phyloP scores from a whole-genome alignment of 495 filamentous ascomycete genomes.

The Letharia columbiana region DNA sequence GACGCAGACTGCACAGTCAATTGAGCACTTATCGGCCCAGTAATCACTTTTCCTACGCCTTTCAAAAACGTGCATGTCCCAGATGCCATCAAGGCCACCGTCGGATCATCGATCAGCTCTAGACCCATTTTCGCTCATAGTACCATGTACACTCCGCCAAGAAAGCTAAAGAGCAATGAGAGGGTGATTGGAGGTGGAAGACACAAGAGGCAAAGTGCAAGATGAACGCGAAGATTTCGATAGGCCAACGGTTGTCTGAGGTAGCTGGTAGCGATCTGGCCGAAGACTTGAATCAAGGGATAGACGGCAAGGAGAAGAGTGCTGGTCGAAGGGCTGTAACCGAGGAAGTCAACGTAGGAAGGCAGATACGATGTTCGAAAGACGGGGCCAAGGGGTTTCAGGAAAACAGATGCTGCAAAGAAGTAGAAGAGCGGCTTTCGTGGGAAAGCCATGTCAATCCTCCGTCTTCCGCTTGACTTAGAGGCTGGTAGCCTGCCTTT shows the following conservation, averaged over 20 bases:
- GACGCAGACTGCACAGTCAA: conserved; percentile 25
- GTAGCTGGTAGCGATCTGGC: conserved; percentile 41
- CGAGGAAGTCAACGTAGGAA: conserved; percentile 37
- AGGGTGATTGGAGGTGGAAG: conserved; percentile 44
- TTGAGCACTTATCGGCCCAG: conserved; percentile 41
- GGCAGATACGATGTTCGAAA: conserved; percentile 45
- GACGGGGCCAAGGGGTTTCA: conserved; percentile 46
- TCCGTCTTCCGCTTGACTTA: conserved; percentile 10
- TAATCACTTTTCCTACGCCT: conserved; percentile 44
- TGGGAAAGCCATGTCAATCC: conserved; percentile 33
- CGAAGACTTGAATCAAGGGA: conserved; percentile 37
- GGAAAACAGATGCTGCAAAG: conserved; percentile 16
- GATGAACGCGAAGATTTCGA: conserved; percentile 40
- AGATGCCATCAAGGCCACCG: conserved; percentile 40
- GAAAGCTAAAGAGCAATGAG: conserved; percentile 46
- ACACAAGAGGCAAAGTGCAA: conserved; percentile 38
- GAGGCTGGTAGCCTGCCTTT: conserved; percentile 27
- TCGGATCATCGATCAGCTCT: conserved; percentile 29
- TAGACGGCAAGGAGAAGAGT: conserved; percentile 36
- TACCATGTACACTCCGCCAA: conserved; percentile 40
- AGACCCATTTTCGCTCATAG: conserved; percentile 44
- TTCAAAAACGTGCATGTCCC: conserved; percentile 39
- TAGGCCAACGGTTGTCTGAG: conserved; percentile 41
- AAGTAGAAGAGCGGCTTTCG: conserved; percentile 20
- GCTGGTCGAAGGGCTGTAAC: conserved; percentile 25